Evolutionary conservation across 345 rosid species (phyloP).

Genomic region (Murraya koenigii): DNA sequence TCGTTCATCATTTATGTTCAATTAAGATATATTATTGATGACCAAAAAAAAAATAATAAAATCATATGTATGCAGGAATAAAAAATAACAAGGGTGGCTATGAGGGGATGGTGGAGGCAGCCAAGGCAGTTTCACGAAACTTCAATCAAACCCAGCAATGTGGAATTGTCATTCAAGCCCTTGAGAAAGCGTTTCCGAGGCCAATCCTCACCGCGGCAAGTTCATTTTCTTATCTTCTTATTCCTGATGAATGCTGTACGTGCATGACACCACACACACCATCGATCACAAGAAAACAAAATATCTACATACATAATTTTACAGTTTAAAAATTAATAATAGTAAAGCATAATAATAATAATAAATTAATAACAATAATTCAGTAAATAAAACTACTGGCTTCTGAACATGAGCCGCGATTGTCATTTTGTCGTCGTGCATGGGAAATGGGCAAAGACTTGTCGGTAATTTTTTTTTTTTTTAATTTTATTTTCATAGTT

Average conservation of each 20-base stretch:
- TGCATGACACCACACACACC: no score
- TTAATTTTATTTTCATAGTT: neutral
- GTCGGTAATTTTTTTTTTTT: neutral
- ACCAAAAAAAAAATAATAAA: neutral
- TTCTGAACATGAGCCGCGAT: no score
- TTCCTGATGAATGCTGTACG: neutral
- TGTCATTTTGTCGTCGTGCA: no score
- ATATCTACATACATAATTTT: no score
- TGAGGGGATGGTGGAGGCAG: slow-evolving; percentile 67
- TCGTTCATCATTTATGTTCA: no score
- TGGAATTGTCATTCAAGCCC: slow-evolving; percentile 58
- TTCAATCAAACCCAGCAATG: slow-evolving; percentile 44
- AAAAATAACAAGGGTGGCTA: slow-evolving; percentile 47
- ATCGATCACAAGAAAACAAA: no score
- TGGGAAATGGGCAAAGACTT: no score
- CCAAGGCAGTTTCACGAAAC: slow-evolving; percentile 44
- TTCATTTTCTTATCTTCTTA: neutral
- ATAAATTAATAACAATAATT: no score
- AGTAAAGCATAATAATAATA: no score
- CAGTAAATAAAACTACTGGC: no score
- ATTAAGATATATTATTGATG: neutral
- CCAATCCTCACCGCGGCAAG: slow-evolving; percentile 48
- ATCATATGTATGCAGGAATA: slow-evolving; percentile 32
- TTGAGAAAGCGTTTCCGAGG: slow-evolving; percentile 53
- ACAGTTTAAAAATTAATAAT: no score